Conservation (phyloP, 2,329 filamentous ascomycete species). For the Arthrobotrys megalospora region DNA sequence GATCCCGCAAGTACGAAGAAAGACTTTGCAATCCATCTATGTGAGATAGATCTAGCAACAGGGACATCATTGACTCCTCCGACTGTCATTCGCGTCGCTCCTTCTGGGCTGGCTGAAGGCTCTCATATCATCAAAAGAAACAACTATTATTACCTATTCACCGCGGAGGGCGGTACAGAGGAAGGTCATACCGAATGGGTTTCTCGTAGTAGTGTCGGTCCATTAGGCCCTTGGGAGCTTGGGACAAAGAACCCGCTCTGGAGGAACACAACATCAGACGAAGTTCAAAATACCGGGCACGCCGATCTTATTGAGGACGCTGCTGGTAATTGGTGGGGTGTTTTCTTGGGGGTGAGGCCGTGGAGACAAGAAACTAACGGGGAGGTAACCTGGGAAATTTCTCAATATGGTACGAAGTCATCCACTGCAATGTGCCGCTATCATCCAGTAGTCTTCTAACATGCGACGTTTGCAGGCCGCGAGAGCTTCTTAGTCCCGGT, state of each 20-base stretch:
- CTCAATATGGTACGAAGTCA: slow-evolving; percentile 42
- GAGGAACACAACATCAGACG: slow-evolving; percentile 61
- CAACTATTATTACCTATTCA: slow-evolving; percentile 75
- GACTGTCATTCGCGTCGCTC: slow-evolving; percentile 65
- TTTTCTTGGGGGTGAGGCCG: slow-evolving; percentile 66
- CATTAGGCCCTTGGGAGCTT: slow-evolving; percentile 69
- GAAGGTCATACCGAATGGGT: slow-evolving; percentile 75
- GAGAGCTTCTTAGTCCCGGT: slow-evolving; percentile 72
- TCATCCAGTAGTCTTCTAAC: neutral
- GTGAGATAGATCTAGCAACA: slow-evolving; percentile 69
- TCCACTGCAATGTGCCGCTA: neutral
- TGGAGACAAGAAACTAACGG: slow-evolving; percentile 51
- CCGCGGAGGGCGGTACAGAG: slow-evolving; percentile 75
- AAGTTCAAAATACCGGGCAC: slow-evolving; percentile 71
- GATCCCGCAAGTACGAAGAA: slow-evolving; percentile 56
- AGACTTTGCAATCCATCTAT: slow-evolving; percentile 70
- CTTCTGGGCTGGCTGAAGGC: slow-evolving; percentile 70
- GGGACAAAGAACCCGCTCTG: slow-evolving; percentile 72
- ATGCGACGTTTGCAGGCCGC: slow-evolving; percentile 65
- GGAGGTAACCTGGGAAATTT: slow-evolving; percentile 50
- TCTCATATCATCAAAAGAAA: slow-evolving; percentile 75
- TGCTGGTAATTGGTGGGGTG: slow-evolving; percentile 70
- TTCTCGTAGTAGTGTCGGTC: slow-evolving; percentile 70
- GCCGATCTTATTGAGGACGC: slow-evolving; percentile 70
- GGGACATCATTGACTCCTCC: slow-evolving; percentile 68